Base-by-base conservation (phyloP, 495 filamentous ascomycete genomes). In the Cercophora samala region DNA sequence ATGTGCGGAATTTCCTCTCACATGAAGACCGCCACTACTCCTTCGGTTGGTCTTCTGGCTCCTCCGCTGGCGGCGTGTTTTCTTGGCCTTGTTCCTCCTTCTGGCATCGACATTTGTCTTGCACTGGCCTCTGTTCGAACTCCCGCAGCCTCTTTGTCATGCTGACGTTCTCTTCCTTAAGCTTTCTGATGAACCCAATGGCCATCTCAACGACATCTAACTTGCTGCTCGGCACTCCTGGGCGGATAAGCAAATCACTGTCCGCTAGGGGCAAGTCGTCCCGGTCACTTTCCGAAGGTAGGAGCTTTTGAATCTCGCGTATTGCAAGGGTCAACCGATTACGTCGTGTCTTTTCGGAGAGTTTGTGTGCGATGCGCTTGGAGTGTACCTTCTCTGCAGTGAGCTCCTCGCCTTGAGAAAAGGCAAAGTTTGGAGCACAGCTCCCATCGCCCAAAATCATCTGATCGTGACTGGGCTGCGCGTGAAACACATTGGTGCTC, bases 181-280 rank as follows among this genome's bases (percentile, higher is more conserved):
- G 25, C 62, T 69, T 63, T 67, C 58, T 69, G 63, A 76, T 72
- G 23, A 71, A 75, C 6, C 71, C 73, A 42, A 76, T 65, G 4
- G 74, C 73, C 70, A 75, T 72, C 66, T 76, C 74, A 0, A 72
- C 74, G 2, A 76, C 64, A 26, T 76, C 74, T 9, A 76, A 68
- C 64, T 76, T 76, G 65, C 74, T 76, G 23, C 66, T 67, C 0
- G 70, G 71, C 32, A 65, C 65, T 18, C 69, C 65, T 8, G 68
- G 65, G 0, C 65, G 46, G 9, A 69, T 60, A 13, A 65, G 58
- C 32, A 37, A 63, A 21, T 68, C 63, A n/a, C 9, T 55, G 4
- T 61, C 64, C 25, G 62, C 26, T 19, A 11, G 59, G 5, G 22
- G 22, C 21, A 42, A 22, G 61, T 58, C 63, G 0, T 67, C 64